phyloP scores from a whole-genome alignment of 805 yeast species.

The Helenozyma baotianmanensis region DNA sequence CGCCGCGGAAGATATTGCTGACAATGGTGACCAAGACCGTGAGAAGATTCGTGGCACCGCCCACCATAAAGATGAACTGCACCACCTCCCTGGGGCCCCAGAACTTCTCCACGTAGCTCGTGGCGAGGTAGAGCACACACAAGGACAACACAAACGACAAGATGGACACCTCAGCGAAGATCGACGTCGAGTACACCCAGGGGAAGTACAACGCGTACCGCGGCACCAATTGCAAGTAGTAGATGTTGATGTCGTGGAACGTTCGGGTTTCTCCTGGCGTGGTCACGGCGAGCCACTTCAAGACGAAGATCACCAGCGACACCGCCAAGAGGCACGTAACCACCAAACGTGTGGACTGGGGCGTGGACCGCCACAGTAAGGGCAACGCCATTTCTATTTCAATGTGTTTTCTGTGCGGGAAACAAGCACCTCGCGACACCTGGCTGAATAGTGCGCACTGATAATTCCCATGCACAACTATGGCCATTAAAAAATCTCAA shows the following conservation, averaged over 20 bases:
- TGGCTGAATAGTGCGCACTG: too few relatives aligned
- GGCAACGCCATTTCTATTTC: slow-evolving; percentile 8
- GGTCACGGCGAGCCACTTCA: slow-evolving; percentile 29
- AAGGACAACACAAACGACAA: slow-evolving; percentile 41
- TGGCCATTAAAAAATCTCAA: slow-evolving; percentile 2
- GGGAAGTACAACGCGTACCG: slow-evolving; percentile 50
- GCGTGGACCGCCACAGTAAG: slow-evolving; percentile 21
- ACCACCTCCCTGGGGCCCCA: slow-evolving; percentile 51
- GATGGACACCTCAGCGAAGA: slow-evolving; percentile 57
- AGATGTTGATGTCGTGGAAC: slow-evolving; percentile 44
- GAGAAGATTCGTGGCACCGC: slow-evolving; percentile 51
- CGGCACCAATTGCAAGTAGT: slow-evolving; percentile 63
- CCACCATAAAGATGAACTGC: slow-evolving; percentile 47
- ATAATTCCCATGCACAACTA: not conserved
- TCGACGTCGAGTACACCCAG: slow-evolving; percentile 59
- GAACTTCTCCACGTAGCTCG: slow-evolving; percentile 46
- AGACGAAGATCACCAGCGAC: slow-evolving; percentile 37
- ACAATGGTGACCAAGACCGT: slow-evolving; percentile 43
- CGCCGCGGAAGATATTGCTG: slow-evolving; percentile 30
- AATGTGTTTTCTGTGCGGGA: too few relatives aligned
- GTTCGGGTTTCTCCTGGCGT: slow-evolving; percentile 7
- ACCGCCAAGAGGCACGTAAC: slow-evolving; percentile 35
- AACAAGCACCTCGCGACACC: too few relatives aligned
- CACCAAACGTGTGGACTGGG: slow-evolving; percentile 46
- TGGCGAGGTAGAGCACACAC: slow-evolving; percentile 33